Conservation (phyloP, 352 stramenopile genomes). For the Phytophthora hibernalis region DNA sequence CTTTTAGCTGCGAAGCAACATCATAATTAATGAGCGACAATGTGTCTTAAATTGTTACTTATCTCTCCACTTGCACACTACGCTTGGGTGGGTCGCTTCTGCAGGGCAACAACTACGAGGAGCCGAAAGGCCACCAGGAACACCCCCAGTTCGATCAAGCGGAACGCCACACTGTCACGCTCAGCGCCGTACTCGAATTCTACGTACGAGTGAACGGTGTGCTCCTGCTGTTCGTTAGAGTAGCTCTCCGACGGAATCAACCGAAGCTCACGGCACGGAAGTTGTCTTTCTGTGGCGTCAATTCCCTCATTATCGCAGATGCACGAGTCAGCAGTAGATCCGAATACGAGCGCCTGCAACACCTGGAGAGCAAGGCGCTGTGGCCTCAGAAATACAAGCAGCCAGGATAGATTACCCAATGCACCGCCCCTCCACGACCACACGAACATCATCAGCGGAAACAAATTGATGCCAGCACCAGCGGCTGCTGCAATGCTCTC, state of each 20-base stretch:
- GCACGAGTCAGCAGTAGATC: conserved; percentile 22
- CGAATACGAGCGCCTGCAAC: conserved; percentile 37
- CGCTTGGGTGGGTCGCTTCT: conserved; percentile 11
- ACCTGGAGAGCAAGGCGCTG: conserved; percentile 31
- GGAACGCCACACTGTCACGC: conserved; percentile 16
- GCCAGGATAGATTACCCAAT: conserved; percentile 15
- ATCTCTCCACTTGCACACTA: neutral
- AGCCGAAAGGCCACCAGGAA: conserved; percentile 33
- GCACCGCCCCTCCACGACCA: conserved; percentile 25
- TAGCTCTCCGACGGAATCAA: conserved; percentile 19
- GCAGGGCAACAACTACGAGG: conserved; percentile 25
- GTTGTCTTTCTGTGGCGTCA: conserved; percentile 2
- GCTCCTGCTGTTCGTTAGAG: conserved; percentile 10
- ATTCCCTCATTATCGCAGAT: conserved; percentile 1
- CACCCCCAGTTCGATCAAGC: conserved; percentile 20
- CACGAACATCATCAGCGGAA: conserved; percentile 30
- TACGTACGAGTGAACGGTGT: conserved; percentile 35
- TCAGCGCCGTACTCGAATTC: conserved; percentile 30
- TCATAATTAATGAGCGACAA: conserved; percentile 29
- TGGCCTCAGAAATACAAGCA: conserved; percentile 29
- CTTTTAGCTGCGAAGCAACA: conserved; percentile 10
- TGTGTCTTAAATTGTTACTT: conserved; percentile 25
- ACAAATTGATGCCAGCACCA: conserved; percentile 28
- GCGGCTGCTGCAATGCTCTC: conserved; percentile 17
- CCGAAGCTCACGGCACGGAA: conserved; percentile 30